Conservation (phyloP, 2,329 filamentous ascomycete species). For the Diaporthe ilicicola region DNA sequence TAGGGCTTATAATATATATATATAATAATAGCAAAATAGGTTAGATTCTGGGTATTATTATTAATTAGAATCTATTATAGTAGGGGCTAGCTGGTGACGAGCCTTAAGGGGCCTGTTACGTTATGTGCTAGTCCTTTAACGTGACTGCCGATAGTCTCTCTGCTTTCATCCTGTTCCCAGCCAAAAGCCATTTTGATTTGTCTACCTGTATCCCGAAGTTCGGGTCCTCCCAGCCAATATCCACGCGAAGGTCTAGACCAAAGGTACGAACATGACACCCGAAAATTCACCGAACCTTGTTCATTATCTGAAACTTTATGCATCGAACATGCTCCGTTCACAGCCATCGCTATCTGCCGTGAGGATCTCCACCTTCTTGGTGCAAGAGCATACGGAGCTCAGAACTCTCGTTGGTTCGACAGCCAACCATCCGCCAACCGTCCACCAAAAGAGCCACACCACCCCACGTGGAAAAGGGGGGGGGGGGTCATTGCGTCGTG, state of each 20-base stretch:
- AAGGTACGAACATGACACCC: slow-evolving; percentile 10
- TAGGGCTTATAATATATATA: too few relatives aligned
- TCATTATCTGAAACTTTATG: slow-evolving; percentile 15
- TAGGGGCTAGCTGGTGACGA: too few relatives aligned
- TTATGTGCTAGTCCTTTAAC: too few relatives aligned
- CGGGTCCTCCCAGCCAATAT: background rate
- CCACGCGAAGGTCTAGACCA: background rate
- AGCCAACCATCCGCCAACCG: background rate
- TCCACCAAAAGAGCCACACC: background rate
- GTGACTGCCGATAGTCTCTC: too few relatives aligned
- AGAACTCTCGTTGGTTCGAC: background rate
- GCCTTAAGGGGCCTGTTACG: too few relatives aligned
- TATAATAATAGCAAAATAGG: too few relatives aligned
- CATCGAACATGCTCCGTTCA: background rate
- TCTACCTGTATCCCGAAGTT: slow-evolving; percentile 9
- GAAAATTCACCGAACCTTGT: slow-evolving; percentile 11
- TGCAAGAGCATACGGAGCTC: background rate
- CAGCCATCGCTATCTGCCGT: background rate
- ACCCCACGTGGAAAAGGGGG: slow-evolving; percentile 13
- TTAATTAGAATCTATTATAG: too few relatives aligned
- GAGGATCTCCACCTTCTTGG: background rate
- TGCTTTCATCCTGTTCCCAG: background rate
- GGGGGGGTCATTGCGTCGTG: background rate
- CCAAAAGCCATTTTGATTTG: background rate
- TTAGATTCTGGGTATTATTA: too few relatives aligned